phyloP scores from a whole-genome alignment of 371 early-diverging fungal species.

The Circinella umbellata region DNA sequence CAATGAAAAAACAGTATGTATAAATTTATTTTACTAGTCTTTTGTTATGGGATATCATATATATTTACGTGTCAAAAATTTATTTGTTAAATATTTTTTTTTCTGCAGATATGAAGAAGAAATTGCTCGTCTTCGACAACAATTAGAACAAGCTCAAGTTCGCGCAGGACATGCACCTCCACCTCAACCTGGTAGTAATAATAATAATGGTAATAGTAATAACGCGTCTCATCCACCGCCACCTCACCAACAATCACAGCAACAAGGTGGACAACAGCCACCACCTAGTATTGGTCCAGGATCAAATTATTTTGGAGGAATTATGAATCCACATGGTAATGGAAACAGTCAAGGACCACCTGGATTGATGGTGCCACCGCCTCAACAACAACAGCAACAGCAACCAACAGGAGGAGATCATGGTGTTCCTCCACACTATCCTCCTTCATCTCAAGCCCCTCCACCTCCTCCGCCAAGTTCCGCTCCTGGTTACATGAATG shows the following conservation, averaged over 20 bases:
- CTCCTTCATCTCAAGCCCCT: slow-evolving; percentile 22
- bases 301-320: slow-evolving; percentile 54
- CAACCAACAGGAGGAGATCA: slow-evolving; percentile 23
- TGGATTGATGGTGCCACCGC: slow-evolving; percentile 45
- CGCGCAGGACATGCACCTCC: slow-evolving; percentile 33
- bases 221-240: slow-evolving; percentile 17
- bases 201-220: background rate
- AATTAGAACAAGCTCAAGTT: slow-evolving; percentile 44
- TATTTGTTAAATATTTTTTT: background rate
- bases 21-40: background rate
- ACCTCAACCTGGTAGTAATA: slow-evolving; percentile 19
- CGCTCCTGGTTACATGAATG: slow-evolving; percentile 20
- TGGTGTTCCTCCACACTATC: slow-evolving; percentile 25
- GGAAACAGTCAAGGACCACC: slow-evolving; percentile 20
- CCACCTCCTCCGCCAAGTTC: slow-evolving; percentile 15
- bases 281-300: slow-evolving; percentile 58
- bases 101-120: slow-evolving; percentile 50
- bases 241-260: slow-evolving; percentile 29
- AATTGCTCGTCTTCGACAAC: slow-evolving; percentile 51
- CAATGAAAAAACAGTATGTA: slow-evolving; percentile 74
- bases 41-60: background rate
- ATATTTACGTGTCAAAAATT: background rate
- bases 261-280: slow-evolving; percentile 31
- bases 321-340: slow-evolving; percentile 48
- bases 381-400: slow-evolving; percentile 27